Percentiles rank a stretch among this genome's conserved stretches.
Conservation (phyloP, 202 grass and related monocot species). For the Eragrostis tef region DNA sequence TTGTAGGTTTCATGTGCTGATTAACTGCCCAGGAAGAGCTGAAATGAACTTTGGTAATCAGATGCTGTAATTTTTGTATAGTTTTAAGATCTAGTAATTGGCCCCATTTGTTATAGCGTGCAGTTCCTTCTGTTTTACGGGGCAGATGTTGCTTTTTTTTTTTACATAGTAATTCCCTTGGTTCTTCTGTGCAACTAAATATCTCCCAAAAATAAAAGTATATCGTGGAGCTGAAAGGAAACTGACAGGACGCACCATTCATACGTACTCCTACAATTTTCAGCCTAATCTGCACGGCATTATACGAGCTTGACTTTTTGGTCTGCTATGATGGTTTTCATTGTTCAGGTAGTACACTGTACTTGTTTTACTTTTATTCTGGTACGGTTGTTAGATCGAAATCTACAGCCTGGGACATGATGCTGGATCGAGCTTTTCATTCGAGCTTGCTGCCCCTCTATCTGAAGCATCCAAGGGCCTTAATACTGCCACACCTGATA, state of each 20-base stretch:
- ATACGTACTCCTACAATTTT: not conserved
- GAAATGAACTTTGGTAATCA: conserved; percentile 28
- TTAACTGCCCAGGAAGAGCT: not conserved
- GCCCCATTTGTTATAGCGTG: not conserved
- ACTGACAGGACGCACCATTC: not conserved
- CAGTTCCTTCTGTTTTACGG: not conserved
- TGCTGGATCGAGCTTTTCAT: no score
- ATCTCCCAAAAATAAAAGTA: not conserved
- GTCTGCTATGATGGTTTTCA: not conserved
- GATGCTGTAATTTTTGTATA: conserved; percentile 48
- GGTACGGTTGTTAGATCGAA: conserved; percentile 19
- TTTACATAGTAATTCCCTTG: not conserved
- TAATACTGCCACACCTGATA: not conserved
- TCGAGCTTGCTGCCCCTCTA: no score
- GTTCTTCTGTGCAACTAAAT: not conserved
- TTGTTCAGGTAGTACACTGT: not conserved
- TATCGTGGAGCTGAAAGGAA: not conserved
- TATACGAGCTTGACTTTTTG: conserved; percentile 1
- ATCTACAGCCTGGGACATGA: conserved; percentile 6
- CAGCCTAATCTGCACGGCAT: not conserved
- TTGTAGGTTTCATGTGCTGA: conserved; percentile 37
- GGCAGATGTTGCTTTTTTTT: not conserved
- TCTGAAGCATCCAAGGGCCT: not conserved
- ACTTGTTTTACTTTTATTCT: not conserved
- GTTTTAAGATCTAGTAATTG: conserved; percentile 29